phyloP scores from a whole-genome alignment of 495 filamentous ascomycete species.

The Penicillium lagena region DNA sequence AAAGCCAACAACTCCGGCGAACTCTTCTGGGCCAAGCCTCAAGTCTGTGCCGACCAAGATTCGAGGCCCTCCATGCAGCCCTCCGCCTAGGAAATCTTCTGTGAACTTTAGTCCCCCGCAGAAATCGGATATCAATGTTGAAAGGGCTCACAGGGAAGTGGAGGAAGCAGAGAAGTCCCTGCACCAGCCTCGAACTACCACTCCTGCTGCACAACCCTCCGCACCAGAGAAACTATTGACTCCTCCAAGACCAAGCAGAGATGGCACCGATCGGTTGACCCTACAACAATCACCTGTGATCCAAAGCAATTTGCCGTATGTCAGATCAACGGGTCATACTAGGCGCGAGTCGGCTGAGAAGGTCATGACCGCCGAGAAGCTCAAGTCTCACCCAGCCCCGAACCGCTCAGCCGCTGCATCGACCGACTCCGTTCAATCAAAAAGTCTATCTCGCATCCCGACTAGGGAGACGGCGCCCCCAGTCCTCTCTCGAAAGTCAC shows the following conservation, averaged over 20 bases:
- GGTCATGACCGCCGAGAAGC: slow-evolving; percentile 2
- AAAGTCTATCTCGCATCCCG: slow-evolving; percentile 26
- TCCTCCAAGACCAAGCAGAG: slow-evolving; percentile 64
- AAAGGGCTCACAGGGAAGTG: slow-evolving; percentile 16
- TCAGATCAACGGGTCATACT: slow-evolving; percentile 35
- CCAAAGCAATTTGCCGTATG: slow-evolving; percentile 63
- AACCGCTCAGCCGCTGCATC: slow-evolving; percentile 27
- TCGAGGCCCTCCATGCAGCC: slow-evolving; percentile 47
- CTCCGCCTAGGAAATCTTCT: slow-evolving; percentile 58
- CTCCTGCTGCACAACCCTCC: neutral
- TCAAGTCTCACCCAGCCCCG: slow-evolving; percentile 2
- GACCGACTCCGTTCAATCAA: slow-evolving; percentile 32
- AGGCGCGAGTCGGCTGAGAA: slow-evolving; percentile 37
- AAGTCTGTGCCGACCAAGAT: neutral
- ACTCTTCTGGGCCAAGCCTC: neutral
- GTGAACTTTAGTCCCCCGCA: slow-evolving; percentile 39
- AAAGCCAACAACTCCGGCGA: slow-evolving; percentile 39
- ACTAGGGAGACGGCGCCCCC: slow-evolving; percentile 35
- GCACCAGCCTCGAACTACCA: slow-evolving; percentile 4
- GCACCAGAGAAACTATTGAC: slow-evolving; percentile 7
- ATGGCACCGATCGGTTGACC: slow-evolving; percentile 65
- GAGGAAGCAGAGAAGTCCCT: slow-evolving; percentile 20
- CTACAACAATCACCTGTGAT: slow-evolving; percentile 62
- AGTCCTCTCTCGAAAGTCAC: slow-evolving; percentile 22
- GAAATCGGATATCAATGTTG: slow-evolving; percentile 16